These are phyloP conservation scores for Phoma herbarum DNA, from an alignment of 2,329 filamentous ascomycete species.

Conservation along the genomic window DNA sequence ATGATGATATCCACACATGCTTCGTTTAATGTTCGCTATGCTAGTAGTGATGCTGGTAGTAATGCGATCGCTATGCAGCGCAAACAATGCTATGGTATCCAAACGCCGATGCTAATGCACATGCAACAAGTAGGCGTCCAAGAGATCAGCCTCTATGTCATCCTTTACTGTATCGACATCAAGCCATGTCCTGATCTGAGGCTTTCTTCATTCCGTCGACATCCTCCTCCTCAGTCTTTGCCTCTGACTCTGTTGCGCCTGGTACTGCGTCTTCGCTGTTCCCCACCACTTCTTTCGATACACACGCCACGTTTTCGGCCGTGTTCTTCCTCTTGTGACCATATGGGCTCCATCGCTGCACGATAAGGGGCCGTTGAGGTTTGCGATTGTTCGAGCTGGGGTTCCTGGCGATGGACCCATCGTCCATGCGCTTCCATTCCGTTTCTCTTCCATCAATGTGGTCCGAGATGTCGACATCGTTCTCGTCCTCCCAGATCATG, in stretches of 20 bases:
- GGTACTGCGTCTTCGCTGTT: constrained; percentile 20
- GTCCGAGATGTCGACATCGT: constrained; percentile 50
- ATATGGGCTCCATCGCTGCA: constrained; percentile 48
- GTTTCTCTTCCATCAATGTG: constrained; percentile 49
- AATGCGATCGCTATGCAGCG: constrained; percentile 17
- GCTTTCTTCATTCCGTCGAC: constrained; percentile 15
- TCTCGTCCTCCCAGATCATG: constrained; percentile 54
- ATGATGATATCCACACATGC: background rate
- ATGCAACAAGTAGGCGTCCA: constrained; percentile 15
- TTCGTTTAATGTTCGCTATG: constrained; percentile 9
- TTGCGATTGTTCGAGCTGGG: constrained; percentile 46
- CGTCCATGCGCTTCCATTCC: constrained; percentile 49
- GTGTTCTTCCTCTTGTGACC: constrained; percentile 40
- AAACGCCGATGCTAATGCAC: constrained; percentile 30
- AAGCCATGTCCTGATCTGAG: constrained; percentile 30
- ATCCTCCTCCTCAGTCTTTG: constrained; percentile 7
- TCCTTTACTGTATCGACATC: background rate
- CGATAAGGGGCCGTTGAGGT: constrained; percentile 34
- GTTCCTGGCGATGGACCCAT: constrained; percentile 50
- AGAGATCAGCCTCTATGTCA: background rate
- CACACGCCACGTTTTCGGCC: constrained; percentile 31
- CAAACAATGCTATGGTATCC: constrained; percentile 25
- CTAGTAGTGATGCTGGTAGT: constrained; percentile 7
- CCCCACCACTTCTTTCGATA: constrained; percentile 35
- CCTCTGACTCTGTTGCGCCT: constrained; percentile 13